Evolutionary conservation across 148 eudicot genomes (phyloP), one percentile per base, ranked within the genome.

Genomic region (Fallopia convolvulus): DNA sequence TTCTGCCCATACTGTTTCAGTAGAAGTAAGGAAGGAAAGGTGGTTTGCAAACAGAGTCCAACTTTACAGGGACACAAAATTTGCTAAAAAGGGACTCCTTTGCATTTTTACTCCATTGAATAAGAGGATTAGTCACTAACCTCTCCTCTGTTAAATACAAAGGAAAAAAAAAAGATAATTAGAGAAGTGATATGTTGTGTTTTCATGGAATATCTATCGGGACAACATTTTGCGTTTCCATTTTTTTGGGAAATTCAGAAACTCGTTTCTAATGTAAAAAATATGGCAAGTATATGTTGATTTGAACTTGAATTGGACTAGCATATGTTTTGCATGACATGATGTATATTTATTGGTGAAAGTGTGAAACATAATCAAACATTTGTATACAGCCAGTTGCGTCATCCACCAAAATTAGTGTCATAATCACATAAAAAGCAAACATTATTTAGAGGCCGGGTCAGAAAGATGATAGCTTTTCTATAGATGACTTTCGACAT

Each of bases 11-110:
- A 53, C 14, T 50, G 23, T 3, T 55, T 55, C 20, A 17, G 39
- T 4, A 1, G 18, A 17, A 14, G 13, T 1, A 18, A 30, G 15
- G 72, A 32, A 39, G 72, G 32, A 68, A 39, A 68, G 72, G 42
- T 68, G 15, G 8, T n/a, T 39, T 68, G n/a, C 72, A 30, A 68
- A 68, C 72, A 68, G 41, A 68, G 72, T 39, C 41, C 72, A 3
- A 68, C 72, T 68, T 68, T 68, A 30, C 8, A 39, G 41, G 40
- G 72, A 68, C 17, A 30, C 26, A 63, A 63, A 63, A 8, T 13
- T 12, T 21, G 33, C 33, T 36, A 63, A 63, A 63, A 63, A 23
- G 70, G 33, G 4, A 0, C 4, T 18, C 70, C 12, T n/a, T n/a
- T 63, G 8, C 20, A 63, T 20, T 8, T 63, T 63, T 32, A 41